Evolutionary conservation across 139 green algal genomes (phyloP).

Genomic region (Penium margaritaceum): DNA sequence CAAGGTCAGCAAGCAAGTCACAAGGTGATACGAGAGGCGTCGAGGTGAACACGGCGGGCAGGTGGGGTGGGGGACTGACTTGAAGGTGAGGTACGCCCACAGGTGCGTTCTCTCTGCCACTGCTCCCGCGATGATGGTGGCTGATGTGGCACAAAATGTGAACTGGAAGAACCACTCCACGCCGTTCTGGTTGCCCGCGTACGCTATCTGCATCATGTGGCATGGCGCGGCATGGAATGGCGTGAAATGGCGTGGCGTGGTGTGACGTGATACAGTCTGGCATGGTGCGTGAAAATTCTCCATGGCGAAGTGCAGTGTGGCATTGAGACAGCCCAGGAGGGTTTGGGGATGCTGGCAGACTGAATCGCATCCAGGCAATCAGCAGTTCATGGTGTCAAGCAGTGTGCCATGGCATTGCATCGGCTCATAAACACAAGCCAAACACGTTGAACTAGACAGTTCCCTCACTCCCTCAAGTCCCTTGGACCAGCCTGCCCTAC

Average conservation of each 20-base stretch:
- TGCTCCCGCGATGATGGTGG: slow-evolving; percentile 54
- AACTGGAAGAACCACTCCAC: slow-evolving; percentile 49
- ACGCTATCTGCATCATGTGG: neutral
- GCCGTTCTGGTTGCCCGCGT: neutral
- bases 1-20: too few relatives aligned
- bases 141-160: slow-evolving; percentile 50
- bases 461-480: too few relatives aligned
- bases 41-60: too few relatives aligned
- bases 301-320: neutral
- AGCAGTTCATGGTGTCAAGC: neutral
- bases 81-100: slow-evolving; percentile 39
- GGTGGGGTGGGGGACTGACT: too few relatives aligned
- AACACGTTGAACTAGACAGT: too few relatives aligned
- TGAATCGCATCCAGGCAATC: neutral
- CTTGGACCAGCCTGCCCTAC: too few relatives aligned
- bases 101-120: slow-evolving; percentile 55
- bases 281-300: neutral
- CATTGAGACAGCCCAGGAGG: too few relatives aligned
- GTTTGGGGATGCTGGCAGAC: neutral
- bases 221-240: neutral
- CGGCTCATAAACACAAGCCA: too few relatives aligned
- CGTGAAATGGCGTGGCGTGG: neutral
- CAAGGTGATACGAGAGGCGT: too few relatives aligned
- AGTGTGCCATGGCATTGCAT: neutral
- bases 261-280: neutral